Evolutionary conservation across 164 flowering plant species (phyloP).

Genomic region (Aristolochia contorta): DNA sequence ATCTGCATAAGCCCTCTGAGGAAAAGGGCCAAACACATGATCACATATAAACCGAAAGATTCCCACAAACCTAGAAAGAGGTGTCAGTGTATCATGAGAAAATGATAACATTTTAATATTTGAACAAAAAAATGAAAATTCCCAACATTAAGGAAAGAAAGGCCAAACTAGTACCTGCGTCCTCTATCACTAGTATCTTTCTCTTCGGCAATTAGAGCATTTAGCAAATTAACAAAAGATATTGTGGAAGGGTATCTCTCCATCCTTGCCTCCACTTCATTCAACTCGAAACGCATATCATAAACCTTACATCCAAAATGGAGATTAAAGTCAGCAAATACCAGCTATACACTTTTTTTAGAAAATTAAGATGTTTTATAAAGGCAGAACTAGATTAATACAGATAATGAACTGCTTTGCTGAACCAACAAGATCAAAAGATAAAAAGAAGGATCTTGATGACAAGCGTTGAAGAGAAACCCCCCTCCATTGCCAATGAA

Average conservation of each 20-base stretch:
- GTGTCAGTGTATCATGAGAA: background rate
- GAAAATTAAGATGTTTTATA: no score
- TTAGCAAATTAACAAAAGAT: slow-evolving; percentile 85
- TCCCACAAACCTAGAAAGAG: slow-evolving; percentile 66
- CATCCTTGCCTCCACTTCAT: slow-evolving; percentile 91
- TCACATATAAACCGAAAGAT: slow-evolving; percentile 88
- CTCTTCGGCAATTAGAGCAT: slow-evolving; percentile 79
- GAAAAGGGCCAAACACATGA: slow-evolving; percentile 93
- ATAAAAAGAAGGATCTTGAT: no score
- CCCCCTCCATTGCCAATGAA: no score
- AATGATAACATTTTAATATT: background rate
- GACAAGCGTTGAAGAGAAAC: no score
- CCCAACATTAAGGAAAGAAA: background rate
- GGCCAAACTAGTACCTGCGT: slow-evolving; percentile 48
- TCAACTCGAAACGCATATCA: slow-evolving; percentile 94
- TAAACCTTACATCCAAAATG: slow-evolving; percentile 61
- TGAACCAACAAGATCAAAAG: no score
- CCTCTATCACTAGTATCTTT: slow-evolving; percentile 85
- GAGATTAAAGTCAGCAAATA: background rate
- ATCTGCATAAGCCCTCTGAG: slow-evolving; percentile 94
- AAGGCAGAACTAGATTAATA: no score
- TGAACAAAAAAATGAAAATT: slow-evolving; percentile 3
- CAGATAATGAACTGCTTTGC: no score
- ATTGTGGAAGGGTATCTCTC: slow-evolving; percentile 94
- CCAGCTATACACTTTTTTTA: no score